Evolutionary conservation across 192 early-diverging fungal species (phyloP).

Genomic region (Coemansia sp.): DNA sequence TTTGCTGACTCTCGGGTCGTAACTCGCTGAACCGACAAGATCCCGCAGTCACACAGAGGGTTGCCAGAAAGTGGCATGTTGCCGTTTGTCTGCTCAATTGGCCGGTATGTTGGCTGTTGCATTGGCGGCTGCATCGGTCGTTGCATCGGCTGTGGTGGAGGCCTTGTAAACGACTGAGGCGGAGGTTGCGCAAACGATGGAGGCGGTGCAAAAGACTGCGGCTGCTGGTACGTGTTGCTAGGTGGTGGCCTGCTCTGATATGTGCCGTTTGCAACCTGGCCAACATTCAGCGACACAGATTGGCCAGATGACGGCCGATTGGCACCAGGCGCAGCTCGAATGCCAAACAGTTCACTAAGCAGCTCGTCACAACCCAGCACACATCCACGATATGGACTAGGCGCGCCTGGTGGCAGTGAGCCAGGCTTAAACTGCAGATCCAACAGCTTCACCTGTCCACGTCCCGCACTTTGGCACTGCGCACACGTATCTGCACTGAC

Average conservation of each 20-base stretch:
- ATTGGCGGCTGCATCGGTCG: background rate
- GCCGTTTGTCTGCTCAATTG: background rate
- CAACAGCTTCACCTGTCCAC: slow-evolving; percentile 24
- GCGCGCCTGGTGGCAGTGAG: slow-evolving; percentile 30
- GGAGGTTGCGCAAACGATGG: background rate
- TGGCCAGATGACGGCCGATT: background rate
- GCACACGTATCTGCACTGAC: slow-evolving; percentile 26
- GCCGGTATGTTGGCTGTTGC: background rate
- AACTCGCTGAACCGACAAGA: slow-evolving; percentile 36
- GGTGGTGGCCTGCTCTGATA: background rate
- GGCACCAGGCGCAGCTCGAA: background rate
- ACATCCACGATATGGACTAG: slow-evolving; percentile 28
- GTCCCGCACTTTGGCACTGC: slow-evolving; percentile 11
- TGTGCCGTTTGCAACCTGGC: background rate
- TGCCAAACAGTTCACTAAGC: slow-evolving; percentile 41
- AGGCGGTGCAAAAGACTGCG: background rate
- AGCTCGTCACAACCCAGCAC: slow-evolving; percentile 49
- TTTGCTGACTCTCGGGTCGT: slow-evolving; percentile 57
- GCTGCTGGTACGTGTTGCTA: background rate
- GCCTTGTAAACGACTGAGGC: background rate
- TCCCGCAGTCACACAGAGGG: slow-evolving; percentile 52
- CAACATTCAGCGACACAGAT: background rate
- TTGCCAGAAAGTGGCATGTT: slow-evolving; percentile 2
- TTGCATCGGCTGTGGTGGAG: background rate
- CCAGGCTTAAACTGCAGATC: slow-evolving; percentile 39